These are phyloP conservation scores for Mrakiaceae sp. DNA, from an alignment of 1,284 basidiomycete genomes.

Conservation along the genomic window DNA sequence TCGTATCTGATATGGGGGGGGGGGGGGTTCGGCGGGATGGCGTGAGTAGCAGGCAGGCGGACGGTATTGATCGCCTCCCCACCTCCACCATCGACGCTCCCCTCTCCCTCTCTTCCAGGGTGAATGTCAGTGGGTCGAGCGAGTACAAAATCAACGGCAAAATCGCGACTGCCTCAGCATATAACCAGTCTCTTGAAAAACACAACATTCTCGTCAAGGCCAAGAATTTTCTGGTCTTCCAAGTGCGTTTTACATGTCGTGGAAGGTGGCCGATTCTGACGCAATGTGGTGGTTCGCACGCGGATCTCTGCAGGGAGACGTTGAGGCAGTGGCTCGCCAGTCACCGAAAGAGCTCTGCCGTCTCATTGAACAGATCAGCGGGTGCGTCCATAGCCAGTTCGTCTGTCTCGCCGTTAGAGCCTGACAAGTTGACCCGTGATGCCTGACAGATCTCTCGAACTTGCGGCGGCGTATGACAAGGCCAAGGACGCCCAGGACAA, in stretches of 20 bases:
- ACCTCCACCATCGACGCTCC: not conserved
- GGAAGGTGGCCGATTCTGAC: not conserved
- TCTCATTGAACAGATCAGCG: slow-evolving; percentile 91
- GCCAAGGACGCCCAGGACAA: slow-evolving; percentile 77
- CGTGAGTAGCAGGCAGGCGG: too few relatives aligned
- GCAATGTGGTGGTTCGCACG: not conserved
- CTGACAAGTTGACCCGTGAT: not conserved
- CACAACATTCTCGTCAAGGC: slow-evolving; percentile 98
- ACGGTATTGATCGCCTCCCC: too few relatives aligned
- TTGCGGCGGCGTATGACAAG: slow-evolving; percentile 77
- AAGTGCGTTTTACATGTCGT: slow-evolving; percentile 30
- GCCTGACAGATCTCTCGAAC: slow-evolving; percentile 56
- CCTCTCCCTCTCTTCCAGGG: slow-evolving; percentile 41
- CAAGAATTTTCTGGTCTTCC: slow-evolving; percentile 99
- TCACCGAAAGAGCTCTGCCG: slow-evolving; percentile 79
- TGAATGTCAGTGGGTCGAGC: slow-evolving; percentile 71
- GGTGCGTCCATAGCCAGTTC: slow-evolving; percentile 33
- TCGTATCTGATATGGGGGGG: not conserved
- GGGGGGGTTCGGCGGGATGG: too few relatives aligned
- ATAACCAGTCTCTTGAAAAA: slow-evolving; percentile 69
- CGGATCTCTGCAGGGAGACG: slow-evolving; percentile 53
- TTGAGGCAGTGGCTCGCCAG: slow-evolving; percentile 94
- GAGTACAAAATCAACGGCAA: slow-evolving; percentile 76
- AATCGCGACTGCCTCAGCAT: slow-evolving; percentile 67
- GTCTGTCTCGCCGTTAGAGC: not conserved